A percentile compares a stretch with the other conserved stretches of the same genome.
Conservation (phyloP, 1,139 yeast species). For the Blastobotrys petasosporus region DNA sequence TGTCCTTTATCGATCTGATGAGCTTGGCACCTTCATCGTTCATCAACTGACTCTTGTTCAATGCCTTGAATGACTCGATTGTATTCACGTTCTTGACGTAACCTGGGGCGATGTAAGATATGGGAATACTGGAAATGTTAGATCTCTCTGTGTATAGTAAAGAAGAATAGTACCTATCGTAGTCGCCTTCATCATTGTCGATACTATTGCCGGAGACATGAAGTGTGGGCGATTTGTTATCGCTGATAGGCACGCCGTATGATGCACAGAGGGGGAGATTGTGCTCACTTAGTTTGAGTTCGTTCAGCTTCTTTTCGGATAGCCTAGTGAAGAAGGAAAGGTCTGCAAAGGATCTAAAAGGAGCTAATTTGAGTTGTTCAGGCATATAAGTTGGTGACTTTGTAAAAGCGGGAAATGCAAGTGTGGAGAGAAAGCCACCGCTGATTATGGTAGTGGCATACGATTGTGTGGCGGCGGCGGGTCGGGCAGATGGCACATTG, state of each 20-base stretch:
- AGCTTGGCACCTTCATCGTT: conserved; percentile 39
- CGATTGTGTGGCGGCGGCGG: background rate
- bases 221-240: conserved; percentile 22
- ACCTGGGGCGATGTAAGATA: conserved; percentile 30
- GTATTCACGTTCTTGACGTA: conserved; percentile 66
- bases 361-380: conserved; percentile 38
- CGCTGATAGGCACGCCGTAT: conserved; percentile 42
- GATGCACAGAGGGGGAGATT: conserved; percentile 39
- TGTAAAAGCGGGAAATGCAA: too few relatives aligned
- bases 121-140: conserved; percentile 8
- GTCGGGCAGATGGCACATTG: background rate
- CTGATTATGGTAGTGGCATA: too few relatives aligned
- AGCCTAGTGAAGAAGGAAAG: conserved; percentile 78
- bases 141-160: background rate
- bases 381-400: background rate
- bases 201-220: conserved; percentile 26
- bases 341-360: conserved; percentile 70
- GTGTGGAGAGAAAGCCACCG: too few relatives aligned
- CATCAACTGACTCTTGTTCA: conserved; percentile 57
- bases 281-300: conserved; percentile 54
- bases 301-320: conserved; percentile 59
- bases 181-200: conserved; percentile 3
- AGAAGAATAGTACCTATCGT: background rate
- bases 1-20: conserved; percentile 30
- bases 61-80: conserved; percentile 68